Conservation (phyloP, 768 basidiomycete species). For the Brasilioporus rufonigricans region DNA sequence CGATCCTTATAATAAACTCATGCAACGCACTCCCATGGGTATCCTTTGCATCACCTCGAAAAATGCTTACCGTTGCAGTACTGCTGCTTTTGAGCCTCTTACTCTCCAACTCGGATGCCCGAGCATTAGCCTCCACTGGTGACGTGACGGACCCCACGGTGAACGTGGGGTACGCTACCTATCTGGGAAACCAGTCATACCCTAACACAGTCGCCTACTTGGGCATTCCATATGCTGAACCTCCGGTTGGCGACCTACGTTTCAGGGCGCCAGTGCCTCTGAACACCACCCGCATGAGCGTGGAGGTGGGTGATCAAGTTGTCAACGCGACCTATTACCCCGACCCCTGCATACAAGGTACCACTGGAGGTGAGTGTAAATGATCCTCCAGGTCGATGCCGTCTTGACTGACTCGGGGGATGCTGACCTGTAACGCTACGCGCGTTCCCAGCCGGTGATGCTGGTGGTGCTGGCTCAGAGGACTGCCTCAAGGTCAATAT, state of each 20-base stretch:
- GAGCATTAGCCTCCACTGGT: constrained; percentile 2
- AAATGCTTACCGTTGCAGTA: not conserved
- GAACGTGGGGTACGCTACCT: constrained; percentile 58
- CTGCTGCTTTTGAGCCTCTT: constrained; percentile 25
- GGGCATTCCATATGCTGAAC: constrained; percentile 44
- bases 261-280: constrained; percentile 51
- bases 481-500: constrained; percentile 69
- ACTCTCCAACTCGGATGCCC: not conserved
- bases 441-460: constrained; percentile 43
- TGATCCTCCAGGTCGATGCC: not conserved
- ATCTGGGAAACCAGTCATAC: constrained; percentile 50
- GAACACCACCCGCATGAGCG: constrained; percentile 43
- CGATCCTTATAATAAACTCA: not conserved
- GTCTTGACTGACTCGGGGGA: not conserved
- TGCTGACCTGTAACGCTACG: not conserved
- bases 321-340: constrained; percentile 56
- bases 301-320: constrained; percentile 35
- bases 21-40: too few relatives aligned
- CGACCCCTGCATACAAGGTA: constrained; percentile 59
- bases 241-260: constrained; percentile 40
- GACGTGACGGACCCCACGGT: constrained; percentile 34
- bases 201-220: constrained; percentile 57
- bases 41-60: not conserved
- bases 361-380: constrained; percentile 39
- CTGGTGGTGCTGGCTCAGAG: constrained; percentile 63